Conservation (phyloP, 1,284 basidiomycete species). For the Tylopilus sp. region DNA sequence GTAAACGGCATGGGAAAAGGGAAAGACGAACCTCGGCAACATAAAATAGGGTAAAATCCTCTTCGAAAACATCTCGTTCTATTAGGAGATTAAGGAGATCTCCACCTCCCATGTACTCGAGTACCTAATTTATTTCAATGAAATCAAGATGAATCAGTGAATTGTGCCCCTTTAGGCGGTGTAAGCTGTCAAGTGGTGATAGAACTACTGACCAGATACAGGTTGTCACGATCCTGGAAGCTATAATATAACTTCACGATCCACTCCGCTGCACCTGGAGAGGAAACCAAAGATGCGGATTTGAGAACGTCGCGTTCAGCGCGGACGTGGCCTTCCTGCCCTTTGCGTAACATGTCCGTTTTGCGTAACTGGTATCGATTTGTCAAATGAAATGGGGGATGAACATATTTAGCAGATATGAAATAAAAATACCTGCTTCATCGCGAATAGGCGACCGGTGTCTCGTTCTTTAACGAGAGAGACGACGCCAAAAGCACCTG, state of each 20-base stretch:
- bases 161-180: slow-evolving; percentile 22
- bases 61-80: slow-evolving; percentile 89
- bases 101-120: slow-evolving; percentile 95
- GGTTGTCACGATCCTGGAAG: slow-evolving; percentile 87
- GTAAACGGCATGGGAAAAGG: slow-evolving; percentile 21
- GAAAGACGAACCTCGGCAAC: slow-evolving; percentile 72
- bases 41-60: slow-evolving; percentile 93
- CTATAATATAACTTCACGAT: slow-evolving; percentile 92
- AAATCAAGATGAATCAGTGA: slow-evolving; percentile 52
- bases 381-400: slow-evolving; percentile 20
- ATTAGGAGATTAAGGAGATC: slow-evolving; percentile 95
- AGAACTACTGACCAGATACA: slow-evolving; percentile 78
- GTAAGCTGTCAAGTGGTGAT: slow-evolving; percentile 29
- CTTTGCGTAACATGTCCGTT: slow-evolving; percentile 94
- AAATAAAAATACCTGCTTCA: slow-evolving; percentile 79
- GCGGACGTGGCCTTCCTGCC: slow-evolving; percentile 95
- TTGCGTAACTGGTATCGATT: slow-evolving; percentile 71
- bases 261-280: slow-evolving; percentile 78
- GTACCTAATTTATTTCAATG: slow-evolving; percentile 59
- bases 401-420: slow-evolving; percentile 29
- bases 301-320: slow-evolving; percentile 88
- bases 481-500: slow-evolving; percentile 95
- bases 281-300: slow-evolving; percentile 69
- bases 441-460: slow-evolving; percentile 82
- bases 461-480: slow-evolving; percentile 83